Conservation (phyloP, 148 eudicot genomes). For the Rhododendron griersonianum region DNA sequence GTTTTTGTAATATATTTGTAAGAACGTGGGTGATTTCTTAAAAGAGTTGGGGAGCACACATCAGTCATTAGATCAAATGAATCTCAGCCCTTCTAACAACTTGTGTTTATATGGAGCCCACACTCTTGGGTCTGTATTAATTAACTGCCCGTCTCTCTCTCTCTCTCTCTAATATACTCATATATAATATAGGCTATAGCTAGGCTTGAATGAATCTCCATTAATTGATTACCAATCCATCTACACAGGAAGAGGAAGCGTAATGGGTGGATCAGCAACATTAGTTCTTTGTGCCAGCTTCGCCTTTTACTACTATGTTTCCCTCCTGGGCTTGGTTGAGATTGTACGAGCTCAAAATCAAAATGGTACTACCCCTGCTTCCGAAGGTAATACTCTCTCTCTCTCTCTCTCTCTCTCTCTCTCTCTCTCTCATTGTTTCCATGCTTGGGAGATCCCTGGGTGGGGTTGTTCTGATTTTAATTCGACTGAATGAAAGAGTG, state of each 20-base stretch:
- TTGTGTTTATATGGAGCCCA: no score
- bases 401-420: not conserved
- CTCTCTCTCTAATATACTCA: not conserved
- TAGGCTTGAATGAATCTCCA: not conserved
- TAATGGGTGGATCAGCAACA: not conserved
- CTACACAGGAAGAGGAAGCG: not conserved
- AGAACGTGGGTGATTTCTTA: no score
- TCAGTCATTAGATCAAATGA: no score
- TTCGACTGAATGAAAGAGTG: not conserved
- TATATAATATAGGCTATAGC: not conserved
- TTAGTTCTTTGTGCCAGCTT: not conserved
- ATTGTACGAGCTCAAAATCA: not conserved
- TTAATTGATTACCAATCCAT: not conserved
- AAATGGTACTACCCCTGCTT: not conserved
- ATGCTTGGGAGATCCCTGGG: not conserved
- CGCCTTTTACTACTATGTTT: not conserved
- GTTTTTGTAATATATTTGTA: no score
- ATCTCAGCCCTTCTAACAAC: no score
- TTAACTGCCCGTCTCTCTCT: not conserved
- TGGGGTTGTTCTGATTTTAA: not conserved
- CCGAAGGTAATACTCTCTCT: not conserved
- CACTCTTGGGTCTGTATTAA: no score
- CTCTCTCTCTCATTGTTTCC: not conserved
- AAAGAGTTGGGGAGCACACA: no score
- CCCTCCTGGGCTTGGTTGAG: not conserved